Base-by-base conservation (phyloP, 345 rosid species). In the Reutealis trisperma region DNA sequence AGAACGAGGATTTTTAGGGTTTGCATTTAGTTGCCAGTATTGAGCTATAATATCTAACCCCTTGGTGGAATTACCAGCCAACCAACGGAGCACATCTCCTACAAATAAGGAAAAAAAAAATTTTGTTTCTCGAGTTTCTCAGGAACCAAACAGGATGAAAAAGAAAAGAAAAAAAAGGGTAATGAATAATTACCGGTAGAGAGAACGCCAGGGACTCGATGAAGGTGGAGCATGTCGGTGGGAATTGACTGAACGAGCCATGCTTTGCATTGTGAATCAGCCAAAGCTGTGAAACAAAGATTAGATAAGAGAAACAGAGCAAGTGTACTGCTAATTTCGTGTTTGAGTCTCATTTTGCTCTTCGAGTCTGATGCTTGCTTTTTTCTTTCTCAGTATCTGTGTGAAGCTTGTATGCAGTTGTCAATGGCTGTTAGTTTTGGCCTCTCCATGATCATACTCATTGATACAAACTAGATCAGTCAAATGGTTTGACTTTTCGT, bases 241-340 rank as follows among this genome's bases (percentile, higher is more conserved):
- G 98, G 98, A 80, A 92, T 91, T 51, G 98, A 94, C 57, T 92
- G 98, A 77, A 94, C 98, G 6, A 92, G 87, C 98, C 98, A 94
- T 52, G 98, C 97, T 84, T 90, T 85, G 90, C 97, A 91, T 72
- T 76, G 72, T 2, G 93, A 79, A 10, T 79, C 77, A 0, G 76
- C 70, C 3, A 22, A 30, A 64, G 52, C 55, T 63, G 37, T 51
- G 79, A 71, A 74, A 58, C 52, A 76, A 77, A 85, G 67, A 72
- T 12, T 78, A 81, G 81, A 25, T 2, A 77, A 74, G 66, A 85
- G 77, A 24, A 44, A 79, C 42, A 81, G 44, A 24, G 55, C 42
- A 54, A 77, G 30, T 34, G 75, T 49, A 58, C 71, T 16, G 27
- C 14, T 55, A 67, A 59, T 69, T 22, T 7, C 60, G 25, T 42